Evolutionary conservation across 2,329 filamentous ascomycete genomes (phyloP).

Genomic region (Aspergillus felis): DNA sequence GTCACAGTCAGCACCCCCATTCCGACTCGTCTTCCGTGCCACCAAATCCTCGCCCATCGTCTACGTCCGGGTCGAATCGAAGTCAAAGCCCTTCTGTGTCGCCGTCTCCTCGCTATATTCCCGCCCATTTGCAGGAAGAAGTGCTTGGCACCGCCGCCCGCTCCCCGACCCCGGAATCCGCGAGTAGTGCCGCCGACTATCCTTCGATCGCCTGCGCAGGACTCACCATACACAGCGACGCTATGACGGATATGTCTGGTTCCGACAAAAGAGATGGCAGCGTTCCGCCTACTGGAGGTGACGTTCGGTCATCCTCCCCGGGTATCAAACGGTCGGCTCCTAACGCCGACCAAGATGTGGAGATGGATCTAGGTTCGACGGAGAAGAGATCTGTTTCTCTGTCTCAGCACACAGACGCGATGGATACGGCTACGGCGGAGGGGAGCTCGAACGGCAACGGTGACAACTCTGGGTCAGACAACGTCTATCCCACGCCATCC

Average conservation of each 20-base stretch:
- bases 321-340: slow-evolving; percentile 34
- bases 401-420: slow-evolving; percentile 34
- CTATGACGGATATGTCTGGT: slow-evolving; percentile 42
- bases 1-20: slow-evolving; percentile 25
- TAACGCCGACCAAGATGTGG: slow-evolving; percentile 26
- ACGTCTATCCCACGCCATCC: slow-evolving; percentile 36
- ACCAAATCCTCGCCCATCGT: slow-evolving; percentile 19
- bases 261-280: slow-evolving; percentile 27
- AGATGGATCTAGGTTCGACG: slow-evolving; percentile 18
- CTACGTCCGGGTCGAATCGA: slow-evolving; percentile 21
- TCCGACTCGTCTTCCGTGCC: slow-evolving; percentile 21
- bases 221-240: slow-evolving; percentile 46
- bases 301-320: slow-evolving; percentile 30
- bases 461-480: slow-evolving; percentile 29
- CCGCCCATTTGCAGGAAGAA: slow-evolving; percentile 54
- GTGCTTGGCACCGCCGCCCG: slow-evolving; percentile 37
- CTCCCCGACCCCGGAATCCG: slow-evolving; percentile 31
- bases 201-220: slow-evolving; percentile 53
- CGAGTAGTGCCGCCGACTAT: slow-evolving; percentile 33
- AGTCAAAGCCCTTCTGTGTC: slow-evolving; percentile 28
- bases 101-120: slow-evolving; percentile 46
- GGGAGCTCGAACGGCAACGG: slow-evolving; percentile 23
- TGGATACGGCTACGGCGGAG: slow-evolving; percentile 42
- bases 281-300: slow-evolving; percentile 19
- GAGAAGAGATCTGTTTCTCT: slow-evolving; percentile 18